phyloP scores from a whole-genome alignment of 805 yeast genomes.

The Alloascoidea africana region DNA sequence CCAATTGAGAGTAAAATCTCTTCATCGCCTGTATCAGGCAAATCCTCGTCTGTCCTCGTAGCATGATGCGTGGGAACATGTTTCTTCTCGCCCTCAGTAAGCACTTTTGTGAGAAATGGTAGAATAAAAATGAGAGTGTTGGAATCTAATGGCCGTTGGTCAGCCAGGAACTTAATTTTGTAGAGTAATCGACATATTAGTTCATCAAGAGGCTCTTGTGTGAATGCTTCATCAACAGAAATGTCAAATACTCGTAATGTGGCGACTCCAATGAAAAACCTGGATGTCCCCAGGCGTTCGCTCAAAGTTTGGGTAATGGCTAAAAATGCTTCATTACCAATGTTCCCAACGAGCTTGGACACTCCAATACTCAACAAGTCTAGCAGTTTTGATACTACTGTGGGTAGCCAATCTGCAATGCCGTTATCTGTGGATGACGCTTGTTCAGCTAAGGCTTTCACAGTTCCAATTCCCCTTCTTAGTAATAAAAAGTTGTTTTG shows the following conservation, averaged over 20 bases:
- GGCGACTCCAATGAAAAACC: constrained; percentile 51
- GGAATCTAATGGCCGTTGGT: constrained; percentile 55
- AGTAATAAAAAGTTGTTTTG: constrained; percentile 21
- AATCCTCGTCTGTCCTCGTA: constrained; percentile 55
- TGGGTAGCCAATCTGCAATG: constrained; percentile 52
- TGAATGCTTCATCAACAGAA: constrained; percentile 28
- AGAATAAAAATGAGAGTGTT: constrained; percentile 56
- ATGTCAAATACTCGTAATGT: constrained; percentile 38
- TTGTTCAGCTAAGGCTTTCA: constrained; percentile 35
- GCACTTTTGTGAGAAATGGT: constrained; percentile 57
- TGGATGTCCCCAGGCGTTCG: constrained; percentile 32
- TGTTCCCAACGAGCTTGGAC: constrained; percentile 24
- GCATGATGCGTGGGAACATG: constrained; percentile 23
- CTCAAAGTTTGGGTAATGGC: constrained; percentile 36
- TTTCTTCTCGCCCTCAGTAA: constrained; percentile 44
- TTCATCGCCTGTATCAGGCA: constrained; percentile 68
- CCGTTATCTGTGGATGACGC: constrained; percentile 48
- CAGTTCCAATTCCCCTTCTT: constrained; percentile 34
- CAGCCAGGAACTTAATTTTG: constrained; percentile 58
- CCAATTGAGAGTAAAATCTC: constrained; percentile 66
- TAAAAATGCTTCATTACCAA: constrained; percentile 35
- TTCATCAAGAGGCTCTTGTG: constrained; percentile 36
- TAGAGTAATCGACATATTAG: constrained; percentile 55
- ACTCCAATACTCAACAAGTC: constrained; percentile 23
- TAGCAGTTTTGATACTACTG: constrained; percentile 37